These are phyloP conservation scores for Crithidia expoeki DNA, from an alignment of 208 protist species.

Conservation along the genomic window DNA sequence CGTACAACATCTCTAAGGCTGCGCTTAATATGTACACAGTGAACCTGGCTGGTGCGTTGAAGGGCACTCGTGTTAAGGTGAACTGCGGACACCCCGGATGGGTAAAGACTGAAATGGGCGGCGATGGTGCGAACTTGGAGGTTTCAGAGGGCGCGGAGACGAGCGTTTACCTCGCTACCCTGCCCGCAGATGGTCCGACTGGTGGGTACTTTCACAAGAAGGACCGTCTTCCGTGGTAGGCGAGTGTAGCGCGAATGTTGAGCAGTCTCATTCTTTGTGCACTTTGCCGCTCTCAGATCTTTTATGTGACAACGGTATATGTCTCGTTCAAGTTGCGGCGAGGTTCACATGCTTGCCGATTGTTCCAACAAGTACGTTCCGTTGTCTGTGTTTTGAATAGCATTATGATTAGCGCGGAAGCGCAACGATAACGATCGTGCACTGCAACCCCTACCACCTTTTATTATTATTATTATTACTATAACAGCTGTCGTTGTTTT, in stretches of 20 bases:
- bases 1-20: constrained; percentile 75
- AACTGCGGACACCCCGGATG: constrained; percentile 75
- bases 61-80: constrained; percentile 60
- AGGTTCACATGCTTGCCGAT: background rate
- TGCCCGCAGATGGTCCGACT: constrained; percentile 71
- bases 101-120: constrained; percentile 79
- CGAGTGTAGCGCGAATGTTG: background rate
- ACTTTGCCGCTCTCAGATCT: too few relatives aligned
- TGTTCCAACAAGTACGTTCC: background rate
- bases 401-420: background rate
- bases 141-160: constrained; percentile 74
- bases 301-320: background rate
- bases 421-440: background rate
- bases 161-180: constrained; percentile 71
- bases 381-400: background rate
- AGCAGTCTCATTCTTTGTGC: background rate
- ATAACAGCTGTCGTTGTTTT: background rate
- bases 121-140: constrained; percentile 43
- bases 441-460: background rate
- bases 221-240: constrained; percentile 66
- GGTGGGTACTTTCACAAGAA: constrained; percentile 83
- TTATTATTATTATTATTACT: constrained; percentile 10
- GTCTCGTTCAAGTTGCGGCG: background rate
- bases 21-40: constrained; percentile 88
- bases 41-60: constrained; percentile 59